Evolutionary conservation across 2,329 filamentous ascomycete genomes (phyloP), one percentile per base, ranked within the genome.

Genomic region (Aspergillus pseudoglaucus): DNA sequence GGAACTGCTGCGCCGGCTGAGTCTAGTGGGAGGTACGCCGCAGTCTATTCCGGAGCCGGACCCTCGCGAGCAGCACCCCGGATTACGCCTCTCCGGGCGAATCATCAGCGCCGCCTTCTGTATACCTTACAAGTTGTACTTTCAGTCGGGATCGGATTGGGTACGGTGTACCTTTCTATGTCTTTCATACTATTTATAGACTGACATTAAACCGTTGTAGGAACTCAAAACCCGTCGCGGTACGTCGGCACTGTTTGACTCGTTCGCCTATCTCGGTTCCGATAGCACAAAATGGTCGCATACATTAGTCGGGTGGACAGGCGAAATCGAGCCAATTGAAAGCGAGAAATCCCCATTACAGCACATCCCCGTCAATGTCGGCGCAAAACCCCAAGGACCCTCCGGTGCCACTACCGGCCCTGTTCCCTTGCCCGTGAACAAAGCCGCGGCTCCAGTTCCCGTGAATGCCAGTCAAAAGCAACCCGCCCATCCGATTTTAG

Each of bases 261-360:
- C 90, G 8, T 90, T 97, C 62, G 81, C 85, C 47, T 85, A 94
- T 69, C 82, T 97, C 40, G 88, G 90, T 3, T 94, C 90, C n/a
- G 77, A 85, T 47, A 79, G 86, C 39, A 84, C 85, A 2, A 83
- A 85, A 17, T 97, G 90, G 90, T 88, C 90, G 59, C 91, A 96
- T 71, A 93, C 85, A 1, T 80, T 96, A 5, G 87, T 97, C 46
- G 90, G 89, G 41, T 97, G 91, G 91, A 95, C 91, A 3, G 91
- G 91, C 49, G 91, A 97, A 67, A 85, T 91, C 50, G 80, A 84
- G 48, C 72, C 67, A n/a, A 55, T 64, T 12, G 46, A 60, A 6
- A 57, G 63, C 18, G 47, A 53, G 15, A 60, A 58, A 47, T 22
- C 45, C 6, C 62, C 62, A 17, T 49, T 64, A n/a, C 64, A 68